phyloP scores from a whole-genome alignment of 495 filamentous ascomycete species.

The Hapsidospora chrysogenum region DNA sequence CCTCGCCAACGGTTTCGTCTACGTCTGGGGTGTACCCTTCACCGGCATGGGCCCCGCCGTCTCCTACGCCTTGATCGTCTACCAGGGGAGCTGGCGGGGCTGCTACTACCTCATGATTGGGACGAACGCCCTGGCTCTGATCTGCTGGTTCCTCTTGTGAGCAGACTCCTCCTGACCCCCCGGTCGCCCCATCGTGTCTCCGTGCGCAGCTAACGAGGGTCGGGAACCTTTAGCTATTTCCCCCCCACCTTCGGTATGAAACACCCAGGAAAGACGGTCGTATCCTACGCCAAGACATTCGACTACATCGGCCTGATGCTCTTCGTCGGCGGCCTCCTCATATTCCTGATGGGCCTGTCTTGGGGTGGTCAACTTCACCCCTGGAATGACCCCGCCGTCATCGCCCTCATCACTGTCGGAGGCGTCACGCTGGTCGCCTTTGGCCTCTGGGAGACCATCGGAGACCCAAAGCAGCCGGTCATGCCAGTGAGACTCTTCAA shows the following conservation, averaged over 20 bases:
- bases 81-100: slow-evolving; percentile 24
- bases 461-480: slow-evolving; percentile 6
- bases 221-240: too few relatives aligned
- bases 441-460: slow-evolving; percentile 14
- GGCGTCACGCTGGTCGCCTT: slow-evolving; percentile 19
- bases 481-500: slow-evolving; percentile 19
- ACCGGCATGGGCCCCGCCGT: neutral
- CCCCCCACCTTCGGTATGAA: slow-evolving; percentile 18
- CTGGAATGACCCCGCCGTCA: slow-evolving; percentile 22
- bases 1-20: slow-evolving; percentile 16
- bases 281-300: slow-evolving; percentile 13
- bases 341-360: slow-evolving; percentile 14
- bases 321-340: slow-evolving; percentile 12
- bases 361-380: slow-evolving; percentile 27
- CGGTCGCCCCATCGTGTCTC: too few relatives aligned
- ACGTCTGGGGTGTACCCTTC: slow-evolving; percentile 12
- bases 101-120: slow-evolving; percentile 29
- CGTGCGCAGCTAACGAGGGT: too few relatives aligned
- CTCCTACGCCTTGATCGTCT: slow-evolving; percentile 18
- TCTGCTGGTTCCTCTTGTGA: slow-evolving; percentile 20
- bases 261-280: slow-evolving; percentile 14
- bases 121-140: slow-evolving; percentile 16
- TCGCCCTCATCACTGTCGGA: slow-evolving; percentile 23
- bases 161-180: too few relatives aligned
- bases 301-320: slow-evolving; percentile 19